Percentiles rank a stretch among this genome's conserved stretches.
Conservation (phyloP, 23 red algal genomes). For the Gracilaria caudata region DNA sequence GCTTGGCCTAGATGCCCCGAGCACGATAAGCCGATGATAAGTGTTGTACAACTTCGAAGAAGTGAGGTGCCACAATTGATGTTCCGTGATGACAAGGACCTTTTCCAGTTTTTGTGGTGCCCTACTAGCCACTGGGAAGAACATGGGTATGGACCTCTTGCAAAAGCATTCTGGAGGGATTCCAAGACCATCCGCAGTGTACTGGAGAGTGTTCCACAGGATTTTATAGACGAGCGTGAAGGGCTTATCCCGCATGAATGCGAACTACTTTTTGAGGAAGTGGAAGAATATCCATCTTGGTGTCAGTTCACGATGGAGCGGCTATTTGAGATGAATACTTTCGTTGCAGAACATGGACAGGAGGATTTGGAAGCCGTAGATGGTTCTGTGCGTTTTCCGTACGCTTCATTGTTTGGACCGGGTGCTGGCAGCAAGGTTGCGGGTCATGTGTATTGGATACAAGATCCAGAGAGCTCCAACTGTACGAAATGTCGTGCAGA, state of each 20-base stretch:
- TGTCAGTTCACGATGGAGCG: background rate
- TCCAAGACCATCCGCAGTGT: background rate
- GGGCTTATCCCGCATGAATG: background rate
- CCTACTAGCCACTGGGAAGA: background rate
- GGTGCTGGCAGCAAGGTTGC: constrained; percentile 1
- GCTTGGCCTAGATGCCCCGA: background rate
- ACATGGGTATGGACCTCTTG: background rate
- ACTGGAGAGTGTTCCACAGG: background rate
- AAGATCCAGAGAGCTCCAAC: background rate
- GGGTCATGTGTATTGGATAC: constrained; percentile 11
- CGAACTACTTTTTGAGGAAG: background rate
- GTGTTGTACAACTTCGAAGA: constrained; percentile 28
- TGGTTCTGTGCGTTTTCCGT: background rate
- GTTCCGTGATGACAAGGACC: background rate
- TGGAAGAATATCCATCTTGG: background rate
- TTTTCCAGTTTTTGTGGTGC: constrained; percentile 24
- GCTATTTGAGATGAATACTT: background rate
- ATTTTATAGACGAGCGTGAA: background rate
- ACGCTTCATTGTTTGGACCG: constrained; percentile 1
- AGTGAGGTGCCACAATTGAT: background rate
- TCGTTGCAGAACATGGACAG: background rate
- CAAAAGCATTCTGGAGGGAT: constrained; percentile 25
- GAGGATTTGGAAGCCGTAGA: background rate
- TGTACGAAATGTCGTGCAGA: background rate
- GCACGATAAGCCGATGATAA: background rate